These are phyloP conservation scores for Pyricularia grisea DNA, from an alignment of 2,329 filamentous ascomycete genomes.

Conservation along the genomic window DNA sequence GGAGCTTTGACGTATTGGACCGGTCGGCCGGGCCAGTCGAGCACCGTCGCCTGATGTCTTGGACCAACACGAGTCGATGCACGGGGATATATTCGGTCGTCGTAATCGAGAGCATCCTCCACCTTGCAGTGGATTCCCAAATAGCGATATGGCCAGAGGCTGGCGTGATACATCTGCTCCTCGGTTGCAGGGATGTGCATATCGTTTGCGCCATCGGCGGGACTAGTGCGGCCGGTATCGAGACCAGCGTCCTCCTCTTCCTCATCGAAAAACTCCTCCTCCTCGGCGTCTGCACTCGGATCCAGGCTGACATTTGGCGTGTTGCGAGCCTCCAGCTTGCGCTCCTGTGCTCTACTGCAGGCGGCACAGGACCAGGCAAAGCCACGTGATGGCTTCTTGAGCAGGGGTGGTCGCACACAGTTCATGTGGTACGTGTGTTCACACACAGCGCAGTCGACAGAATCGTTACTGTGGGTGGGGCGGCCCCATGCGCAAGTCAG, in stretches of 20 bases:
- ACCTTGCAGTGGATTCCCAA: constrained; percentile 91
- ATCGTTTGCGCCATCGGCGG: constrained; percentile 48
- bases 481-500: constrained; percentile 4
- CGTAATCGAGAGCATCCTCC: constrained; percentile 92
- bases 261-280: constrained; percentile 55
- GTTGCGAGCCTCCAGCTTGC: constrained; percentile 80
- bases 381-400: constrained; percentile 93
- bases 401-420: constrained; percentile 82
- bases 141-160: constrained; percentile 94
- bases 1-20: constrained; percentile 85
- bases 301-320: constrained; percentile 67
- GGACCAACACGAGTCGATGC: constrained; percentile 88
- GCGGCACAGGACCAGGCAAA: constrained; percentile 98
- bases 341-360: constrained; percentile 92
- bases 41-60: constrained; percentile 80
- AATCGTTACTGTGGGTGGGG: constrained; percentile 59
- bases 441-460: constrained; percentile 94
- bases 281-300: constrained; percentile 44
- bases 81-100: constrained; percentile 93
- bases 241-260: constrained; percentile 55
- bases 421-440: constrained; percentile 97
- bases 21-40: constrained; percentile 75
- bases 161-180: constrained; percentile 86
- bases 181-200: constrained; percentile 55
- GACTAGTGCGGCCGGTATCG: constrained; percentile 54